phyloP scores from a whole-genome alignment of 2,329 filamentous ascomycete genomes.

The Xylaria sp. region DNA sequence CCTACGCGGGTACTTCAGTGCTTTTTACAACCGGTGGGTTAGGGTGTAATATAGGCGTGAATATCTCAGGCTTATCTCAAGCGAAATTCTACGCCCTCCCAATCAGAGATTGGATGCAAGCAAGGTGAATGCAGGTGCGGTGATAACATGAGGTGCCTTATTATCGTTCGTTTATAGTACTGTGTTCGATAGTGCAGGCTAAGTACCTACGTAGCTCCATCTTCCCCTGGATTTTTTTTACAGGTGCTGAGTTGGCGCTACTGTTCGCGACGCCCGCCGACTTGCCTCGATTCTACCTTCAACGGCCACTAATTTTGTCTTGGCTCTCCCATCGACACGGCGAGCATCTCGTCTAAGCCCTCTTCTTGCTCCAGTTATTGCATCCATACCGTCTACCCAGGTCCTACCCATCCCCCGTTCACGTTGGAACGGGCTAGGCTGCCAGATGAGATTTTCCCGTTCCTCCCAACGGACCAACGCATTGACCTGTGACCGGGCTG shows the following conservation, averaged over 20 bases:
- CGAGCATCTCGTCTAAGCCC: constrained; percentile 15
- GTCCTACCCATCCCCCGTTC: constrained; percentile 1
- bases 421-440: constrained; percentile 1
- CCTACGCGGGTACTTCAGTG: not conserved
- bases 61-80: constrained; percentile 22
- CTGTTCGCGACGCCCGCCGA: constrained; percentile 12
- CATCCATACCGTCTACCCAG: constrained; percentile 21
- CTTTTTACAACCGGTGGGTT: constrained; percentile 3
- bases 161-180: not conserved
- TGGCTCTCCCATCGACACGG: constrained; percentile 21
- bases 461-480: constrained; percentile 1
- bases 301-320: constrained; percentile 24
- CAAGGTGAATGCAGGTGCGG: constrained; percentile 4
- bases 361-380: constrained; percentile 30
- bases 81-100: constrained; percentile 1
- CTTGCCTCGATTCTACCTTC: not conserved
- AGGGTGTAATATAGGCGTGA: constrained; percentile 3
- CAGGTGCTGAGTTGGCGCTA: constrained; percentile 24
- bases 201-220: constrained; percentile 5
- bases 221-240: constrained; percentile 11
- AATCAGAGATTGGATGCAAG: constrained; percentile 22
- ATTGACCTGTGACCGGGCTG: constrained; percentile 4
- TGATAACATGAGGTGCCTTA: not conserved
- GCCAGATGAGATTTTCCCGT: constrained; percentile 27
- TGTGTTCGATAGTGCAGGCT: not conserved